Evolutionary conservation across 768 basidiomycete genomes (phyloP), one percentile per base, ranked within the genome.

Genomic region (Psilocybe tampanensis): DNA sequence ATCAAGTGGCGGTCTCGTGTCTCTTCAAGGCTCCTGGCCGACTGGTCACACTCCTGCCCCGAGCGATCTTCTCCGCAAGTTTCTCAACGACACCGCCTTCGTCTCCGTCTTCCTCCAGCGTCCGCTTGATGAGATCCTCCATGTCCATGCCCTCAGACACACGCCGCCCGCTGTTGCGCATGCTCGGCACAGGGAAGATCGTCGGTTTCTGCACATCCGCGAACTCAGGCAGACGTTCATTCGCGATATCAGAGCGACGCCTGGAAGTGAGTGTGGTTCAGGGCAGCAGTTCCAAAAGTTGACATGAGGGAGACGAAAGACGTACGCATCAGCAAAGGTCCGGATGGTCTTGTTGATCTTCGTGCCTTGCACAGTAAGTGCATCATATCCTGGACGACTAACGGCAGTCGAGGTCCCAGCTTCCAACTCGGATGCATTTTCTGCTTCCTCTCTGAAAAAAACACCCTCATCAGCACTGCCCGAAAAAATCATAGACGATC

Each of bases 241-340:
- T 93, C 47, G 78, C 76, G 22, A 88, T 65, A 71, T 92, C 90
- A 33, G 85, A 83, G 19, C 84, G 84, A 50, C 91, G 90, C 34
- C 88, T 90, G 64, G 59, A n/a, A n/a, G n/a, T 41, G 22, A 19
- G 33, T 34, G 26, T n/a, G n/a, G n/a, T 21, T 47, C 12, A 58
- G 21, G 51, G 5, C 50, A 49, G 24, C 23, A 12, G 22, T 23
- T 24, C 2, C 44, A 8, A 49, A 8, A 32, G 33, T 17, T n/a
- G 29, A 9, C 11, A 26, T 41, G 26, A 24, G 29, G 54, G 47
- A n/a, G 47, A 52, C 44, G 29, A 34, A 52, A 21, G 39, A 83
- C 87, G 63, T 64, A 90, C 86, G 90, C 90, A 59, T 92, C 89
- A 65, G 82, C 87, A 73, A 92, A 93, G 56, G 72, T 86, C 55